These are phyloP conservation scores for Penicillium sp. DNA, from an alignment of 2,329 filamentous ascomycete species.

Conservation along the genomic window DNA sequence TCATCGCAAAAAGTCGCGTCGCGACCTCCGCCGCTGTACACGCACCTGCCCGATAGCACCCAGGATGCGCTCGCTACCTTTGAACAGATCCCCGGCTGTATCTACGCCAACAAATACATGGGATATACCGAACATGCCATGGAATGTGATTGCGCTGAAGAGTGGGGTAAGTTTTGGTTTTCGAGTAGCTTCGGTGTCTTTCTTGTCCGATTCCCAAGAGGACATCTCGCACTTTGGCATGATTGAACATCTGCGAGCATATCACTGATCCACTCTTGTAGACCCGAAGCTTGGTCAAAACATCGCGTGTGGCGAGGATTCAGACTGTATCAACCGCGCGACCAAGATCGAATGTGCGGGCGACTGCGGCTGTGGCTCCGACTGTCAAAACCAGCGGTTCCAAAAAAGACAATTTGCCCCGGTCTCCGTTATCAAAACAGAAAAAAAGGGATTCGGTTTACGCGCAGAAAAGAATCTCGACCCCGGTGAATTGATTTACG, in stretches of 20 bases:
- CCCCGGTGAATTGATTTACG: conserved; percentile 89
- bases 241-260: background rate
- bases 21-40: conserved; percentile 66
- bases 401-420: conserved; percentile 84
- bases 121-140: conserved; percentile 89
- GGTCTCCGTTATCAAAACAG: conserved; percentile 94
- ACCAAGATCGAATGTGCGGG: conserved; percentile 96
- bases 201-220: background rate
- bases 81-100: conserved; percentile 77
- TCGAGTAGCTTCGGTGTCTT: background rate
- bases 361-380: conserved; percentile 81
- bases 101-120: conserved; percentile 87
- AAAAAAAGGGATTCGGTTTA: conserved; percentile 95
- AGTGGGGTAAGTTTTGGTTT: conserved; percentile 73
- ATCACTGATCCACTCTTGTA: conserved; percentile 41
- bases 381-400: conserved; percentile 93
- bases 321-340: conserved; percentile 96
- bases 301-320: conserved; percentile 88
- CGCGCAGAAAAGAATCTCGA: conserved; percentile 75
- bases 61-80: conserved; percentile 74
- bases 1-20: conserved; percentile 67
- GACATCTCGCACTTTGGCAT: background rate
- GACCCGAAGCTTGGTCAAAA: conserved; percentile 60
- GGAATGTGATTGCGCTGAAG: conserved; percentile 92
- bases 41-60: conserved; percentile 75